Evolutionary conservation across 495 filamentous ascomycete genomes (phyloP).

Genomic region (Aspergillus bridgeri): DNA sequence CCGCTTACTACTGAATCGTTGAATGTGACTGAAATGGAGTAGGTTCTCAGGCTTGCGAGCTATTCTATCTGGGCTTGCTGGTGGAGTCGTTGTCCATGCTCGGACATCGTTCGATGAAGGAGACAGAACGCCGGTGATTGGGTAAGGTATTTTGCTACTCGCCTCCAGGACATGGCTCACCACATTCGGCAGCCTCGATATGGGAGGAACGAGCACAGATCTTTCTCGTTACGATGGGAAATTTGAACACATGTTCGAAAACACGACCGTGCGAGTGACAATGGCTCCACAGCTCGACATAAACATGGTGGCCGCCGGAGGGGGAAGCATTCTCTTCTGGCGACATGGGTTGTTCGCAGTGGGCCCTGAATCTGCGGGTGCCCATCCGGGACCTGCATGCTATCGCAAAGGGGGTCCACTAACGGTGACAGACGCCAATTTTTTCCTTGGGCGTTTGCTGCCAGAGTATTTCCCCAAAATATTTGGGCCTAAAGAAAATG

Average conservation of each 20-base stretch:
- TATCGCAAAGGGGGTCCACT: slow-evolving; percentile 92
- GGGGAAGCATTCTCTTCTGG: slow-evolving; percentile 88
- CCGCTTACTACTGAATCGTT: no score
- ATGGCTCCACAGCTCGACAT: slow-evolving; percentile 96
- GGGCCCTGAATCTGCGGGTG: slow-evolving; percentile 87
- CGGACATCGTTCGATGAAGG: slow-evolving; percentile 87
- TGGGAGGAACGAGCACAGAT: slow-evolving; percentile 94
- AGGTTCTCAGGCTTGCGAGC: slow-evolving; percentile 57
- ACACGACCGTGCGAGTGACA: slow-evolving; percentile 89
- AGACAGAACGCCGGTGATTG: slow-evolving; percentile 86
- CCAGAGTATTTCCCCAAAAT: slow-evolving; percentile 98
- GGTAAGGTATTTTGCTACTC: slow-evolving; percentile 22
- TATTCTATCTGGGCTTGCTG: slow-evolving; percentile 58
- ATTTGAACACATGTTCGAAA: slow-evolving; percentile 96
- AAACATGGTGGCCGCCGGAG: slow-evolving; percentile 94
- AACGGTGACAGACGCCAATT: slow-evolving; percentile 93
- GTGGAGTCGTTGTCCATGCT: slow-evolving; percentile 86
- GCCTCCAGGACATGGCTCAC: no score
- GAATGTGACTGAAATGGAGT: neutral
- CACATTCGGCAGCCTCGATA: slow-evolving; percentile 60
- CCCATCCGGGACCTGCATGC: slow-evolving; percentile 90
- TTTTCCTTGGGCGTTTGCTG: slow-evolving; percentile 80
- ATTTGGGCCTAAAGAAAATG: slow-evolving; percentile 87
- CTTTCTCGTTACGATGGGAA: slow-evolving; percentile 90
- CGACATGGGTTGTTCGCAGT: slow-evolving; percentile 94